Percentiles rank a stretch among this genome's conserved stretches.
These are phyloP conservation scores for Euphorbia tirucalli DNA, from an alignment of 345 rosid species.

Conservation along the genomic window DNA sequence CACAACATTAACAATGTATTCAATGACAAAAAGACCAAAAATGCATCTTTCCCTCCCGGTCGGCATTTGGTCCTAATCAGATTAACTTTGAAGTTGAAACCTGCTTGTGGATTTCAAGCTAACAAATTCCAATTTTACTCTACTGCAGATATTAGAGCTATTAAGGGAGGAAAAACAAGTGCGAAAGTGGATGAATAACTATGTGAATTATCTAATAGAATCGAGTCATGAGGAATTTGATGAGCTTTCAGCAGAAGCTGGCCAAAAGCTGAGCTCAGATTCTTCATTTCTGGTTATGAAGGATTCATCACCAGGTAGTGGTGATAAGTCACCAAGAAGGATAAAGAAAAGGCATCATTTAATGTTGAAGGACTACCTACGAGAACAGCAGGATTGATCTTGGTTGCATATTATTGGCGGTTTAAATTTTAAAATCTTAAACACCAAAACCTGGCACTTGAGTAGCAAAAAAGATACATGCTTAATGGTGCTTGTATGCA, in stretches of 20 bases:
- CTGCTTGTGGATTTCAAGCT: background rate
- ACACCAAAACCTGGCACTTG: background rate
- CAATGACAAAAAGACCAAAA: background rate
- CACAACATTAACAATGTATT: background rate
- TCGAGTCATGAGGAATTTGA: conserved; percentile 8
- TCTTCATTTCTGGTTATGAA: background rate
- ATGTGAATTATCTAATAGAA: conserved; percentile 7
- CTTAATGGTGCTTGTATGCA: background rate
- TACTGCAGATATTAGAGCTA: conserved; percentile 26
- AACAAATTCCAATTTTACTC: background rate
- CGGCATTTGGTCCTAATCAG: too few species aligned
- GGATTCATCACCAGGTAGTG: background rate
- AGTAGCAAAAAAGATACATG: background rate
- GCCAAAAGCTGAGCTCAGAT: background rate
- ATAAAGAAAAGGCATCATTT: conserved; percentile 1
- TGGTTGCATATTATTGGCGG: background rate
- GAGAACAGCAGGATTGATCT: conserved; percentile 17
- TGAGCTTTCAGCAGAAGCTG: background rate
- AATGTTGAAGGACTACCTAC: conserved; percentile 28
- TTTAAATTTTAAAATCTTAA: background rate
- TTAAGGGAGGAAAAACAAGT: conserved; percentile 21
- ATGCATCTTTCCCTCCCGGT: background rate
- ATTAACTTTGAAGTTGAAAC: background rate
- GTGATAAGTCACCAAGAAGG: background rate
- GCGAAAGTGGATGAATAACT: conserved; percentile 17